A percentile compares a stretch with the other conserved stretches of the same genome.
Evolutionary conservation across 306 rosid species (phyloP).

Genomic region (Datisca glomerata): DNA sequence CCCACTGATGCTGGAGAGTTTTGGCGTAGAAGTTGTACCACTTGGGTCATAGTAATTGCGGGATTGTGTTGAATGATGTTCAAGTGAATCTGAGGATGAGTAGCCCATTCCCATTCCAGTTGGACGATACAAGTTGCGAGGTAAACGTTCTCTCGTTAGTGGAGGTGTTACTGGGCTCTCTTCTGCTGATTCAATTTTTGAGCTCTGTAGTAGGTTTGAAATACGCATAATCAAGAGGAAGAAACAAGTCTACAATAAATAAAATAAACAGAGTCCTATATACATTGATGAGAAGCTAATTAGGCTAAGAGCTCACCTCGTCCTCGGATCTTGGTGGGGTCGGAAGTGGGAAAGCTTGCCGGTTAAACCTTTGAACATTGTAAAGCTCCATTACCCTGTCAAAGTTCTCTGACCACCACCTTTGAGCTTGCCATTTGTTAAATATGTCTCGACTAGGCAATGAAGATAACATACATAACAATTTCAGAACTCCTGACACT

Average conservation of each 20-base stretch:
- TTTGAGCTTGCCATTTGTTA: slow-evolving; percentile 95
- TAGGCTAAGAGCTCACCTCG: slow-evolving; percentile 38
- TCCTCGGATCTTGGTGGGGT: slow-evolving; percentile 92
- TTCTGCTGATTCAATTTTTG: slow-evolving; percentile 69
- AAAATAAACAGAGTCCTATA: too few species aligned
- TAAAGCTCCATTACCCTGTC: slow-evolving; percentile 89
- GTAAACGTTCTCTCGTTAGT: slow-evolving; percentile 55
- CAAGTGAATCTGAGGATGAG: slow-evolving; percentile 86
- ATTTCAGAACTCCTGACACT: slow-evolving; percentile 2
- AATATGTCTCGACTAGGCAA: slow-evolving; percentile 70
- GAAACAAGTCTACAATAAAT: too few species aligned
- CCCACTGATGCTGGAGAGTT: slow-evolving; percentile 60
- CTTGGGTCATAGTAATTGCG: slow-evolving; percentile 50
- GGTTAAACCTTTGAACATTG: slow-evolving; percentile 92
- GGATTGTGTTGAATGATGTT: slow-evolving; percentile 44
- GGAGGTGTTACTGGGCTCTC: slow-evolving; percentile 91
- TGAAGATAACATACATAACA: slow-evolving; percentile 1
- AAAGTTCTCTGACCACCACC: slow-evolving; percentile 93
- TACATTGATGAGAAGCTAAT: too few species aligned
- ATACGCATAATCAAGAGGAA: too few species aligned
- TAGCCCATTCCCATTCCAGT: slow-evolving; percentile 49
- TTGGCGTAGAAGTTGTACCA: slow-evolving; percentile 57
- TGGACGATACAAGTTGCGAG: slow-evolving; percentile 48
- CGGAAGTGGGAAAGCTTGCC: slow-evolving; percentile 78
- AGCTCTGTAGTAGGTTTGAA: slow-evolving; percentile 48